Evolutionary conservation across 1,284 basidiomycete species (phyloP).

Genomic region (Marasmius fiardii): DNA sequence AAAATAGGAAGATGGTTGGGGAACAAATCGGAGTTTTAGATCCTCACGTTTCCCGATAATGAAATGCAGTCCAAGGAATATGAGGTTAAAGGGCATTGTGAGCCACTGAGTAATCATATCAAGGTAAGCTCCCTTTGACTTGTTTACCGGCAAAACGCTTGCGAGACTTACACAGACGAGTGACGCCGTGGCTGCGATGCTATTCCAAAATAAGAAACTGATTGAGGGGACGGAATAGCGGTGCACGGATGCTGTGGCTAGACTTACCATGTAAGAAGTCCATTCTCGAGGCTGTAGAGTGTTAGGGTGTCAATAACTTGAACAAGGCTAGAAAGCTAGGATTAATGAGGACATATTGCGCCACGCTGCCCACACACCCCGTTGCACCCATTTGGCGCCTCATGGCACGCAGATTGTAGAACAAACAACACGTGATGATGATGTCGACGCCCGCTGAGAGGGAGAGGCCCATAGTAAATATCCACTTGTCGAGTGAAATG

Average conservation of each 20-base stretch:
- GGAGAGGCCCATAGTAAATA: slow-evolving; percentile 48
- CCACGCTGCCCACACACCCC: slow-evolving; percentile 10
- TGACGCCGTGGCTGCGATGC: slow-evolving; percentile 32
- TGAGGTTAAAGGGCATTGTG: slow-evolving; percentile 16
- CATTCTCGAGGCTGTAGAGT: slow-evolving; percentile 52
- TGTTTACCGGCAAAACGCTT: neutral
- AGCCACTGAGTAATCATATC: slow-evolving; percentile 19
- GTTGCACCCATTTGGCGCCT: slow-evolving; percentile 20
- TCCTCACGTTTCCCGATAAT: slow-evolving; percentile 19
- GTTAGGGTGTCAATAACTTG: slow-evolving; percentile 47
- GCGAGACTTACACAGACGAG: slow-evolving; percentile 41
- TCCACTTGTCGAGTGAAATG: slow-evolving; percentile 29
- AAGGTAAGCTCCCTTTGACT: too few species aligned
- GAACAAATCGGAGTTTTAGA: neutral
- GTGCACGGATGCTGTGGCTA: neutral
- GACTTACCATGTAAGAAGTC: slow-evolving; percentile 42
- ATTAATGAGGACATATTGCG: neutral
- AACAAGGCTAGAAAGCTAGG: slow-evolving; percentile 35
- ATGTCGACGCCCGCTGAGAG: slow-evolving; percentile 46
- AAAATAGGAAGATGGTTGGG: neutral
- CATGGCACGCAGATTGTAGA: slow-evolving; percentile 36
- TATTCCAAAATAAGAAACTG: slow-evolving; percentile 16
- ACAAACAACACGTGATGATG: slow-evolving; percentile 43
- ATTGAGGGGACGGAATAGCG: neutral
- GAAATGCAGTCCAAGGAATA: slow-evolving; percentile 21